phyloP scores from a whole-genome alignment of 129 eudicot species.

The Helianthus annuus region DNA sequence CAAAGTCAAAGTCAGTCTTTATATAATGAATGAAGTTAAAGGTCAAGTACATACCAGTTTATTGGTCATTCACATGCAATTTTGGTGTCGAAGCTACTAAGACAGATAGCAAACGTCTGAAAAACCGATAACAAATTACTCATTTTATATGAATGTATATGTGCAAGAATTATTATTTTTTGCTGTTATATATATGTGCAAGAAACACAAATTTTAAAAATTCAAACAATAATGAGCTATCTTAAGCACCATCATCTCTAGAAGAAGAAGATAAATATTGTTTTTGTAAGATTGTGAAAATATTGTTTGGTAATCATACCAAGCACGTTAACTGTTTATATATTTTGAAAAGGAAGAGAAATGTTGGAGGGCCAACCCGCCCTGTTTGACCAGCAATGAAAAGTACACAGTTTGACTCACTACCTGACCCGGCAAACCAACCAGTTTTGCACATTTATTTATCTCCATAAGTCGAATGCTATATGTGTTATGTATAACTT shows the following conservation, averaged over 20 bases:
- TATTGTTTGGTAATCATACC: background rate
- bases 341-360: background rate
- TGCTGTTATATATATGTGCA: too few species aligned
- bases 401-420: too few species aligned
- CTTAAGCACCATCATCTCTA: too few species aligned
- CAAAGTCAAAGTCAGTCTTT: background rate
- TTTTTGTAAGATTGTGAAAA: background rate
- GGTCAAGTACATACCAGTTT: slow-evolving; percentile 32
- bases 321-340: background rate
- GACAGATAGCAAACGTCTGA: slow-evolving; percentile 93
- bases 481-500: background rate
- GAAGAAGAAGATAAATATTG: too few species aligned
- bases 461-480: background rate
- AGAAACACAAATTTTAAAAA: too few species aligned
- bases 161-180: too few species aligned
- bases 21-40: background rate
- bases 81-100: slow-evolving; percentile 97
- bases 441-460: background rate
- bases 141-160: too few species aligned
- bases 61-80: slow-evolving; percentile 83
- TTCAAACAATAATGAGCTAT: too few species aligned
- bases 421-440: too few species aligned
- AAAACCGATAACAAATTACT: slow-evolving; percentile 56
- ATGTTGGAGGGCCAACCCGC: background rate
- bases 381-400: background rate